Conservation (phyloP, 116 monocot genomes). For the Trichopus zeylanicus region DNA sequence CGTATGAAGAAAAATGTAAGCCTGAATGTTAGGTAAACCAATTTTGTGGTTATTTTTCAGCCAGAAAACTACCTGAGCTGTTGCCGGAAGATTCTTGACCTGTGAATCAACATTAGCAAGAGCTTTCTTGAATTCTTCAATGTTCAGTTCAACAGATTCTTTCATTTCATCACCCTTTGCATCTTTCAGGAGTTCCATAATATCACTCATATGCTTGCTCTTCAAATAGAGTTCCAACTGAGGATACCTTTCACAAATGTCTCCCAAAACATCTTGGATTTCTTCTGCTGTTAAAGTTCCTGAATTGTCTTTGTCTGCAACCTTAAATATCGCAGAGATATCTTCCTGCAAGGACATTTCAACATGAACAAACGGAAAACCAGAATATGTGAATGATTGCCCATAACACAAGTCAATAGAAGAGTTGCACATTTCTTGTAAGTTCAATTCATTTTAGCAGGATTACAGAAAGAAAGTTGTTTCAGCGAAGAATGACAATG, state of each 20-base stretch:
- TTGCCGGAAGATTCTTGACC: slow-evolving; percentile 64
- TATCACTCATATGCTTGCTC: slow-evolving; percentile 50
- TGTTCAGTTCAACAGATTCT: slow-evolving; percentile 42
- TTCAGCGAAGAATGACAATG: too few species aligned
- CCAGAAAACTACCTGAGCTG: slow-evolving; percentile 54
- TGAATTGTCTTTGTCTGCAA: slow-evolving; percentile 67
- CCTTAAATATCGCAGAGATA: slow-evolving; percentile 47
- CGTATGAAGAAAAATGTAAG: too few species aligned
- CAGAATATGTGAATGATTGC: too few species aligned
- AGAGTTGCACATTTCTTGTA: too few species aligned
- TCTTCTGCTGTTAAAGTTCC: slow-evolving; percentile 66
- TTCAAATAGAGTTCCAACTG: slow-evolving; percentile 66
- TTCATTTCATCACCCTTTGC: slow-evolving; percentile 37
- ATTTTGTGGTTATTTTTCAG: too few species aligned
- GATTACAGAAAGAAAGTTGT: too few species aligned
- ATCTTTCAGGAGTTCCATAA: slow-evolving; percentile 39
- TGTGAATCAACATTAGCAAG: slow-evolving; percentile 60
- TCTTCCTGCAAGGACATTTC: slow-evolving; percentile 40
- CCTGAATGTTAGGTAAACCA: too few species aligned
- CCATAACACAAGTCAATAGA: too few species aligned
- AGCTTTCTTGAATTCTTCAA: slow-evolving; percentile 74
- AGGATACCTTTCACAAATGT: slow-evolving; percentile 58
- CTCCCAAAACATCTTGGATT: slow-evolving; percentile 57
- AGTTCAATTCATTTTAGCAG: too few species aligned
- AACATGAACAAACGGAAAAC: not conserved